Evolutionary conservation across 2,329 filamentous ascomycete species (phyloP).

Genomic region (Trichoderma gracile): DNA sequence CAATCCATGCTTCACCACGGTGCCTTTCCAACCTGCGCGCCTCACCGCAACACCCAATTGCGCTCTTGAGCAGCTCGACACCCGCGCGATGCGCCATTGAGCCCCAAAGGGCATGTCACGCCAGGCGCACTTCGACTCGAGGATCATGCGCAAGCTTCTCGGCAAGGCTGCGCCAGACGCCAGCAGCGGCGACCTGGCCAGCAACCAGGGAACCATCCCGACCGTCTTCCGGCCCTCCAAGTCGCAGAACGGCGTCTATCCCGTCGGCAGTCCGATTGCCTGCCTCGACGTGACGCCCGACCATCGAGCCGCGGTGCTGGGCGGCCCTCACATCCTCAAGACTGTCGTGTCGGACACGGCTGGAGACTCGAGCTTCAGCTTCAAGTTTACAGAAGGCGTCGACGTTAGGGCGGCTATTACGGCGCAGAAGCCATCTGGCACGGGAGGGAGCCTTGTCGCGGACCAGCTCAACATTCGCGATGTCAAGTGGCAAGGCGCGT

Average conservation of each 20-base stretch:
- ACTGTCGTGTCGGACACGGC: constrained; percentile 57
- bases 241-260: constrained; percentile 57
- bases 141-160: constrained; percentile 62
- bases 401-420: constrained; percentile 60
- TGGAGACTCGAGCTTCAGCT: constrained; percentile 35
- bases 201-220: constrained; percentile 41
- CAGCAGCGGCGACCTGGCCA: constrained; percentile 49
- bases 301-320: constrained; percentile 57
- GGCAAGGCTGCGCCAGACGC: constrained; percentile 54
- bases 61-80: not conserved
- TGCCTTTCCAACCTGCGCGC: not conserved
- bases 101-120: constrained; percentile 37
- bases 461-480: constrained; percentile 66
- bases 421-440: constrained; percentile 47
- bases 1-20: not conserved
- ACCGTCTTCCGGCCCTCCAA: constrained; percentile 52
- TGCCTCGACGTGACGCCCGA: constrained; percentile 61
- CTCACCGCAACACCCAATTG: not conserved
- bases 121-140: constrained; percentile 43
- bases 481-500: constrained; percentile 58
- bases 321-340: constrained; percentile 61
- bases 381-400: constrained; percentile 55
- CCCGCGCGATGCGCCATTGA: constrained; percentile 22
- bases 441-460: constrained; percentile 44
- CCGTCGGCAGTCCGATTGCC: constrained; percentile 54